These are phyloP conservation scores for Penicillium pancosmium DNA, from an alignment of 495 filamentous ascomycete genomes.

Conservation along the genomic window DNA sequence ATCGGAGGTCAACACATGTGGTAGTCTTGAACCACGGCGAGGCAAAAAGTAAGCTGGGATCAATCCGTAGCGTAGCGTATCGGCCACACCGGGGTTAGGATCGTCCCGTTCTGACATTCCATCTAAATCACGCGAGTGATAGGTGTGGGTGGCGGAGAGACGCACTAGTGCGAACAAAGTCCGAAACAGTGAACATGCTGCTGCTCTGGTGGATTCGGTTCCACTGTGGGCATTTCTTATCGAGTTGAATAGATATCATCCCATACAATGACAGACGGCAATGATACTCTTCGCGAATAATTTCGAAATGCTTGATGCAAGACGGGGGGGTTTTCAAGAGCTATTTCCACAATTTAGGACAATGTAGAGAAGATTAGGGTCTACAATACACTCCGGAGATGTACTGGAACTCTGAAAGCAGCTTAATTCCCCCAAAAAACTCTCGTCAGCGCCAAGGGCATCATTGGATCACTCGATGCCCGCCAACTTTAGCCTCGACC, in stretches of 20 bases:
- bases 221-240: conserved; percentile 4
- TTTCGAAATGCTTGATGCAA: no score
- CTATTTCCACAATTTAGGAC: neutral
- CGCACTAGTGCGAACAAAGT: conserved; percentile 4
- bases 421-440: neutral
- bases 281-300: no score
- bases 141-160: conserved; percentile 11
- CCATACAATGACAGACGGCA: neutral
- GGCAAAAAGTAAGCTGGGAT: neutral
- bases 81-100: conserved; percentile 9
- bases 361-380: no score
- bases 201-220: conserved; percentile 3
- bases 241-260: conserved; percentile 5
- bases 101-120: conserved; percentile 24
- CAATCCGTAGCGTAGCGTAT: neutral
- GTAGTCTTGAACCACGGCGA: neutral
- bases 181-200: conserved; percentile 4
- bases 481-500: neutral
- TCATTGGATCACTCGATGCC: neutral
- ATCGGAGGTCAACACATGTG: neutral
- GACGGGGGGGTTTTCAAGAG: neutral
- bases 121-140: conserved; percentile 23
- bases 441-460: conserved; percentile 1
- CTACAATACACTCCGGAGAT: neutral
- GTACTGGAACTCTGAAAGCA: neutral